Percentiles rank a stretch among this genome's conserved stretches.
These are phyloP conservation scores for Magnusiomyces starmeri DNA, from an alignment of 1,139 yeast genomes.

Conservation along the genomic window DNA sequence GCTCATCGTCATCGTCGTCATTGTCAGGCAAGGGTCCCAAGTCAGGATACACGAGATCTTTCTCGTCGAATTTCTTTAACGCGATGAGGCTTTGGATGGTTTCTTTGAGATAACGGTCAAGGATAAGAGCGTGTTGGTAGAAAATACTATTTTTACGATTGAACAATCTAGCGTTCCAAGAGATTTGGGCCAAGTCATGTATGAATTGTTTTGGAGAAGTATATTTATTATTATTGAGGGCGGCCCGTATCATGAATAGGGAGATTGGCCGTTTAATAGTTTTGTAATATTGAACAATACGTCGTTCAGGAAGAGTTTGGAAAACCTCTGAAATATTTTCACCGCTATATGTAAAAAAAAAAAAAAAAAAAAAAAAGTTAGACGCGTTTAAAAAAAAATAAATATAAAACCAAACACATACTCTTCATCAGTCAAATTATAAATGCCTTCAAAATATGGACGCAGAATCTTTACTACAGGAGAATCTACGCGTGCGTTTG, in stretches of 20 bases:
- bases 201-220: slow-evolving; percentile 59
- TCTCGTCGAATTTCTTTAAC: slow-evolving; percentile 37
- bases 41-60: slow-evolving; percentile 50
- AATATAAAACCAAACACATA: slow-evolving; percentile 5
- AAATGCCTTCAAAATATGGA: slow-evolving; percentile 31
- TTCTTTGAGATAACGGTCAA: slow-evolving; percentile 55
- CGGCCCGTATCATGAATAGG: slow-evolving; percentile 37
- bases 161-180: slow-evolving; percentile 84
- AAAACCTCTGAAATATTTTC: slow-evolving; percentile 36
- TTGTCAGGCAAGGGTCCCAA: slow-evolving; percentile 60
- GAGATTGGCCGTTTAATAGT: slow-evolving; percentile 44
- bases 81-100: slow-evolving; percentile 47
- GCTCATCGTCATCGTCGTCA: slow-evolving; percentile 20
- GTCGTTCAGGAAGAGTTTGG: slow-evolving; percentile 41
- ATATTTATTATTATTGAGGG: slow-evolving; percentile 49
- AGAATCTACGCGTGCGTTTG: slow-evolving; percentile 10
- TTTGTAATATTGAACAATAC: slow-evolving; percentile 41
- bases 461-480: slow-evolving; percentile 12
- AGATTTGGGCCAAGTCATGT: slow-evolving; percentile 70
- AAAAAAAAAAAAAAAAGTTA: neutral
- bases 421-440: slow-evolving; percentile 27
- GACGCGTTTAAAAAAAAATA: neutral
- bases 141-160: slow-evolving; percentile 64
- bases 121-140: slow-evolving; percentile 61
- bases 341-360: slow-evolving; percentile 20